Base-by-base conservation (phyloP, 164 flowering plant genomes). In the Amborella trichopoda region DNA sequence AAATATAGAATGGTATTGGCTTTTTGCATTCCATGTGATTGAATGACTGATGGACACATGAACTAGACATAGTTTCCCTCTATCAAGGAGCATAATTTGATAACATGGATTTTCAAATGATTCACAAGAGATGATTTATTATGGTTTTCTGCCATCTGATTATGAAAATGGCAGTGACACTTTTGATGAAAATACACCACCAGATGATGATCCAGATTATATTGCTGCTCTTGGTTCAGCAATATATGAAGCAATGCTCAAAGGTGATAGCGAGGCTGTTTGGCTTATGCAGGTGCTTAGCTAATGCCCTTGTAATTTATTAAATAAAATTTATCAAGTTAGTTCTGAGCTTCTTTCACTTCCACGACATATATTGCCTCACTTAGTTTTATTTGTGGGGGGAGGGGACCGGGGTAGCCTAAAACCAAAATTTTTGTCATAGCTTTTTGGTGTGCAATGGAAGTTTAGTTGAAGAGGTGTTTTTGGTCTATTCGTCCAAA, bases 231-330 rank as follows among this genome's bases (percentile, higher is more conserved):
- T 82, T 55, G 93, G 84, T 26, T 73, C 82, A 33, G 78, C 84
- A 58, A 72, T 70, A 46, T 82, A 66, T 59, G 52, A 24, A 26
- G 93, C 71, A 41, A 75, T 82, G 83, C 77, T 72, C 56, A 72
- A 74, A 62, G 93, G 84, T 30, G 93, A 82, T 61, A 46, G 19
- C 36, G 58, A 82, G 44, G 82, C 82, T 44, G 66, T 82, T 48
- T 82, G 93, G 93, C 61, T 82, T 40, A 82, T 82, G 93, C 93
- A 82, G 91, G 91, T 79, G 12, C 45, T 39, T n/a, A n/a, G n/a
- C n/a, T n/a, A n/a, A 43, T 27, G 13, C 10, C 16, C 12, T 14
- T 49, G 12, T 33, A 1, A 34, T 5, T 34, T 8, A n/a, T 24
- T 36, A 17, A n/a, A n/a, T 2, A 5, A 17, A 17, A 11, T 27